phyloP scores from a whole-genome alignment of 306 rosid genomes.

The Senna siamea region DNA sequence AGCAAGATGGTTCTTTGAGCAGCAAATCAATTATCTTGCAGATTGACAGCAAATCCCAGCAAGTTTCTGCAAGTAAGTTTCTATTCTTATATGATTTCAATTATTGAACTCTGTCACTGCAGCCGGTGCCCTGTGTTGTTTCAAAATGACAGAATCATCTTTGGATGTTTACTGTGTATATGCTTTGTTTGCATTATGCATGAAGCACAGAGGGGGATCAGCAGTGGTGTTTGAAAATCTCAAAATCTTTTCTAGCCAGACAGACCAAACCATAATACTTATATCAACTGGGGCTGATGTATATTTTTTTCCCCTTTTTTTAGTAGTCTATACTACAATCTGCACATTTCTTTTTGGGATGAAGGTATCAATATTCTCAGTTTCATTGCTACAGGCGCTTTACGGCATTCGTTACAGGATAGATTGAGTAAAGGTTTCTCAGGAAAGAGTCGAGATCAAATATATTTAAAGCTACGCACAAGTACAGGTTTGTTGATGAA shows the following conservation, averaged over 20 bases:
- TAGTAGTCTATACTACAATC: neutral
- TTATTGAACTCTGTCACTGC: neutral
- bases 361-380: conserved; percentile 14
- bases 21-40: conserved; percentile 90
- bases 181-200: neutral
- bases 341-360: conserved; percentile 16
- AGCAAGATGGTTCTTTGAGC: conserved; percentile 84
- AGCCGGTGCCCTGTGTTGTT: neutral
- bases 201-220: neutral
- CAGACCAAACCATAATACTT: neutral
- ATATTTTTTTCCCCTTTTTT: neutral
- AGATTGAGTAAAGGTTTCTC: conserved; percentile 81
- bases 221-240: neutral
- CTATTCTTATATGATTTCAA: neutral
- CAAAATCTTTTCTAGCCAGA: neutral
- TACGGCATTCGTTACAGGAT: conserved; percentile 92
- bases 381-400: conserved; percentile 67
- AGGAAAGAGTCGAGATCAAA: conserved; percentile 82
- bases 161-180: neutral
- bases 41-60: conserved; percentile 93
- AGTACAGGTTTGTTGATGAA: conserved; percentile 76
- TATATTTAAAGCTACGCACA: conserved; percentile 85
- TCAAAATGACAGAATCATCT: neutral
- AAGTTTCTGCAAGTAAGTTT: conserved; percentile 94
- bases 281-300: conserved; percentile 32